These are phyloP conservation scores for Colletotrichum sp. DNA, from an alignment of 2,329 filamentous ascomycete species.

Conservation along the genomic window DNA sequence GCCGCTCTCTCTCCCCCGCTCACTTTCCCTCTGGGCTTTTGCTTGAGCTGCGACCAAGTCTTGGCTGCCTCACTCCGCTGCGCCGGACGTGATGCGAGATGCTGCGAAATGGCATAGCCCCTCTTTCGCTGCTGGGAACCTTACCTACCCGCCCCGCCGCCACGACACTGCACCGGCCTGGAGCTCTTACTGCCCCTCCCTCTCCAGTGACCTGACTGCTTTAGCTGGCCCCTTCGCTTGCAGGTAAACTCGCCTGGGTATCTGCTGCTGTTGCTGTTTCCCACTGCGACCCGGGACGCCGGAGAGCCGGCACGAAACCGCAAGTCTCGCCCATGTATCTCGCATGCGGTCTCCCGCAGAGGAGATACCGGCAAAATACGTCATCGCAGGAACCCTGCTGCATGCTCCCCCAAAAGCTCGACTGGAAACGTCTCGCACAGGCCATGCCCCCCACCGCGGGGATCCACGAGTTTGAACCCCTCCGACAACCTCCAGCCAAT, in stretches of 20 bases:
- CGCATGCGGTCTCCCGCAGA: not conserved
- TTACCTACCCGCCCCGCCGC: not conserved
- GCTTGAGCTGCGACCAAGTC: not conserved
- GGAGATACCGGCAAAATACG: not conserved
- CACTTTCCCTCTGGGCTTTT: not conserved
- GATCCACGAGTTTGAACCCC: constrained; percentile 2
- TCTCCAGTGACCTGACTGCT: not conserved
- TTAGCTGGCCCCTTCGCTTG: not conserved
- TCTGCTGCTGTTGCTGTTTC: not conserved
- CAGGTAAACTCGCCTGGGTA: not conserved
- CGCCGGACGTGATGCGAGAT: not conserved
- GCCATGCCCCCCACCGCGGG: not conserved
- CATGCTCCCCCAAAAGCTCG: not conserved
- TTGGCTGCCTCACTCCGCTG: not conserved
- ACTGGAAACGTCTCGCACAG: constrained; percentile 20
- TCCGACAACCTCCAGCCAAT: not conserved
- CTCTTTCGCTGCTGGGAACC: constrained; percentile 5
- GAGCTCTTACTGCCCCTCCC: constrained; percentile 1
- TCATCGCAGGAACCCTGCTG: not conserved
- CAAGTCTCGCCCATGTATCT: not conserved
- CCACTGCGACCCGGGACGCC: not conserved
- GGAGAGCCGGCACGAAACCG: not conserved
- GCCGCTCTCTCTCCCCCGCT: not conserved
- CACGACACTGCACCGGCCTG: not conserved
- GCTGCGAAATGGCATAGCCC: constrained; percentile 8